Evolutionary conservation across 768 basidiomycete species (phyloP), one percentile per base, ranked within the genome.

Genomic region (Clavulina sp.): DNA sequence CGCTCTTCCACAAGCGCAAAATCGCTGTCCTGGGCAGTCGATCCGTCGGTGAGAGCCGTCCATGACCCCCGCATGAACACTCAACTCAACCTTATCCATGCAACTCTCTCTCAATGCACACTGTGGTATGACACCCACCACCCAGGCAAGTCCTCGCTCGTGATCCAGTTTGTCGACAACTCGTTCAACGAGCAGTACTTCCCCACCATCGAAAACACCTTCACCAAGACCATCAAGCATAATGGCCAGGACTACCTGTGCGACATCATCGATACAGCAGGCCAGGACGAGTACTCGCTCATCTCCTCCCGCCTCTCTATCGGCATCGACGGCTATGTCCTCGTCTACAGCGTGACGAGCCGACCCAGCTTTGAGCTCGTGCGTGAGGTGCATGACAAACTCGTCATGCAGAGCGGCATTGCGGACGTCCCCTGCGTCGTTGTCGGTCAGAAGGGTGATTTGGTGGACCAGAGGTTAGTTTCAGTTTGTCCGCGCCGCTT

Each of bases 211-310:
- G 92, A 96, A 66, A 78, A 73, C 58, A 87, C 83, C 9, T 84
- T 81, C 64, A 73, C 78, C 49, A 95, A 93, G 73, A 80, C 73
- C 54, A 78, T 97, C 61, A 75, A 73, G 53, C 82, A 84, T 70
- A 86, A 85, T 52, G 92, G 91, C 48, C 73, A 81, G 30, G 87
- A 92, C 61, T 97, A 91, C 61, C 82, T 89, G 55, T 92, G 91
- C 68, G 89, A 93, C 67, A 92, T 97, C 69, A 87, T 96, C 60
- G 93, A 97, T 65, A 93, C 89, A 57, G 93, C 93, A 48, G 93
- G 93, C 28, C 93, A 96, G 78, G 93, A 97, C 62, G 93, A 99
- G 65, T 96, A 85, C 69, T 84, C 88, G 19, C 85, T 92, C 52
- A 77, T 99, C 57, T 88, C 87, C 58, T 75, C 84, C 26, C 87